Evolutionary conservation across 768 basidiomycete genomes (phyloP).

Genomic region (Leccinum fibrillosum): DNA sequence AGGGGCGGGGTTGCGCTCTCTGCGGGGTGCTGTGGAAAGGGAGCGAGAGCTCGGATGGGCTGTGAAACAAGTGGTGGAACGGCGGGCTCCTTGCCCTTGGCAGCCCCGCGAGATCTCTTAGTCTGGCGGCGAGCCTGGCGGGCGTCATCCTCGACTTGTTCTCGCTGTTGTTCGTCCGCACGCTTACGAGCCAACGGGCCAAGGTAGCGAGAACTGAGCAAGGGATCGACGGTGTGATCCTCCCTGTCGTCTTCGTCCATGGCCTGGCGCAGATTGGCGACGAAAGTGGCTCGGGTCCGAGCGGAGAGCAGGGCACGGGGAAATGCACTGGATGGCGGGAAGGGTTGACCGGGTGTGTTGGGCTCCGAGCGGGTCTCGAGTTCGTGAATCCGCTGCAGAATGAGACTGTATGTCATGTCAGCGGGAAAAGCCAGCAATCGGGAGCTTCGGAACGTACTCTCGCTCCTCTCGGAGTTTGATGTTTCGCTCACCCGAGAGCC

Average conservation of each 20-base stretch:
- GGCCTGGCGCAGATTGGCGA: too few relatives aligned
- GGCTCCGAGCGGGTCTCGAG: constrained; percentile 45
- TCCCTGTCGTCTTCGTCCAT: constrained; percentile 18
- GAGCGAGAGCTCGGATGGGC: constrained; percentile 28
- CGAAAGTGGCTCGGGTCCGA: constrained; percentile 9
- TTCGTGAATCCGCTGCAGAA: constrained; percentile 60
- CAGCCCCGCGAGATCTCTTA: constrained; percentile 30
- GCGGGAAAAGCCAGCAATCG: background rate
- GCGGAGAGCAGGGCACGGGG: constrained; percentile 46
- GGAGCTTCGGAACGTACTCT: constrained; percentile 42
- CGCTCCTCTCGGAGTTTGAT: constrained; percentile 58
- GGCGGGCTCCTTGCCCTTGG: constrained; percentile 39
- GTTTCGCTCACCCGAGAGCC: constrained; percentile 61
- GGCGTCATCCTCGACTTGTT: constrained; percentile 32
- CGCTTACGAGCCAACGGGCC: constrained; percentile 44
- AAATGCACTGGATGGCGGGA: constrained; percentile 44
- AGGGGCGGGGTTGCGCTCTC: constrained; percentile 28
- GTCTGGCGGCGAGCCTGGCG: constrained; percentile 38
- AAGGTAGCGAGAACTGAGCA: constrained; percentile 44
- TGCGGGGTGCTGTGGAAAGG: constrained; percentile 15
- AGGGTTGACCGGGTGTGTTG: constrained; percentile 28
- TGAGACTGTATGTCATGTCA: constrained; percentile 35
- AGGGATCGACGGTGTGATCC: constrained; percentile 44
- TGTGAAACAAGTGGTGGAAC: constrained; percentile 20
- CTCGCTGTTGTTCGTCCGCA: constrained; percentile 40